Evolutionary conservation across 2,329 filamentous ascomycete species (phyloP), one percentile per base, ranked within the genome.

Genomic region (Claviceps cyperi): DNA sequence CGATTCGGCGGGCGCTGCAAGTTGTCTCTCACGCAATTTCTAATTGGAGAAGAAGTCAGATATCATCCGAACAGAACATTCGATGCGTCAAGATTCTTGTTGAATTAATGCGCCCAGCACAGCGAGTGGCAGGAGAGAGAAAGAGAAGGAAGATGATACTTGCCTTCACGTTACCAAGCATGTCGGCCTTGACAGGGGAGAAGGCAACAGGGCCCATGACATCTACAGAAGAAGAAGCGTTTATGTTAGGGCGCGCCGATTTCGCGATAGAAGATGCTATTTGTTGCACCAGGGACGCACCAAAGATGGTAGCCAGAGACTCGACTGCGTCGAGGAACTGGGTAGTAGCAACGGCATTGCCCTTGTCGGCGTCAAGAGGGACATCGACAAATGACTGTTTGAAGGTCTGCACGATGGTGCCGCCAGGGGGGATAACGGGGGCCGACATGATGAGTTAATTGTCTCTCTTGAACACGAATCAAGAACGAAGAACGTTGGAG

Each of bases 311-410:
- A 49, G 84, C 85, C 66, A 97, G 71, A 51, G 86, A 82, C 76
- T 96, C 89, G 49, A 88, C 79, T 51, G 92, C 92, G 57, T 94
- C 86, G 56, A 97, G 83, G 69, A 97, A 98, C 66, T 94, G 81
- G 51, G 78, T 78, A 45, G 92, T 97, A 50, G 80, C 71, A 61
- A 97, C 81, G 53, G 81, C 84, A 71, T 88, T 84, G 69, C 81
- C 82, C 58, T 86, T 83, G 58, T 76, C 75, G 54, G 76, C 73
- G 60, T 88, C 79, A 59, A 95, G 69, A 14, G 86, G 82, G 50
- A 97, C 91, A 59, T 91, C 80, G 56, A 77, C 75, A 72, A 95
- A 98, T 60, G 85, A 91, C 65, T 77, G 77, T 73, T 86, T 85
- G 68, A 94, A 76, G 59, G 82, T 86, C 65, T 94, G 81, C 69